Evolutionary conservation across 2,329 filamentous ascomycete species (phyloP).

Genomic region (Aspergillus phoenicis): DNA sequence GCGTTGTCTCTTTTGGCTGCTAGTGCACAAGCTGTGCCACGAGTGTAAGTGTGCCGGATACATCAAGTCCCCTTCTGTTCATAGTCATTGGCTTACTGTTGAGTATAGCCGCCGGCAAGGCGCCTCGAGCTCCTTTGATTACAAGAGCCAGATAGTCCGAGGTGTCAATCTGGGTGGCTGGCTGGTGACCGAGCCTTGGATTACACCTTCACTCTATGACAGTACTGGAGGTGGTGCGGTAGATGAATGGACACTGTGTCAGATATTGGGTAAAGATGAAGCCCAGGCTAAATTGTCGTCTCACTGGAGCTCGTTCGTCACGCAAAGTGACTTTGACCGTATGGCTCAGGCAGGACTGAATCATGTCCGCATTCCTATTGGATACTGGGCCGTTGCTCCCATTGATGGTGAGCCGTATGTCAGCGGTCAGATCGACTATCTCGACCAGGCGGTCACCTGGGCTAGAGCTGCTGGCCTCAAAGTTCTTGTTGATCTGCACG

Average conservation of each 20-base stretch:
- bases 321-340: slow-evolving; percentile 56
- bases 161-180: slow-evolving; percentile 69
- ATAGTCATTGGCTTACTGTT: slow-evolving; percentile 9
- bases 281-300: slow-evolving; percentile 51
- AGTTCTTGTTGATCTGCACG: slow-evolving; percentile 69
- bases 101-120: slow-evolving; percentile 25
- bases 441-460: slow-evolving; percentile 62
- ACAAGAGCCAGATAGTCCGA: slow-evolving; percentile 58
- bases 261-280: slow-evolving; percentile 52
- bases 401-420: slow-evolving; percentile 62
- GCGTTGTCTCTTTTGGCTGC: slow-evolving; percentile 30
- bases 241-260: slow-evolving; percentile 60
- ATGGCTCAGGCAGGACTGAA: slow-evolving; percentile 62
- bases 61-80: not conserved
- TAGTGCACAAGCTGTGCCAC: slow-evolving; percentile 25
- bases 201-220: slow-evolving; percentile 64
- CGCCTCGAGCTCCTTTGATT: slow-evolving; percentile 52
- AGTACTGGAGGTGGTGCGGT: slow-evolving; percentile 51
- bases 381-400: slow-evolving; percentile 64
- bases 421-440: slow-evolving; percentile 60
- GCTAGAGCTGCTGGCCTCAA: slow-evolving; percentile 61
- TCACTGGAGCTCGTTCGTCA: slow-evolving; percentile 64
- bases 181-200: slow-evolving; percentile 67
- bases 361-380: slow-evolving; percentile 66
- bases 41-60: slow-evolving; percentile 27